A percentile compares a stretch with the other conserved stretches of the same genome.
Evolutionary conservation across 2,329 filamentous ascomycete species (phyloP).

Genomic region (Xylariaceae sp.): DNA sequence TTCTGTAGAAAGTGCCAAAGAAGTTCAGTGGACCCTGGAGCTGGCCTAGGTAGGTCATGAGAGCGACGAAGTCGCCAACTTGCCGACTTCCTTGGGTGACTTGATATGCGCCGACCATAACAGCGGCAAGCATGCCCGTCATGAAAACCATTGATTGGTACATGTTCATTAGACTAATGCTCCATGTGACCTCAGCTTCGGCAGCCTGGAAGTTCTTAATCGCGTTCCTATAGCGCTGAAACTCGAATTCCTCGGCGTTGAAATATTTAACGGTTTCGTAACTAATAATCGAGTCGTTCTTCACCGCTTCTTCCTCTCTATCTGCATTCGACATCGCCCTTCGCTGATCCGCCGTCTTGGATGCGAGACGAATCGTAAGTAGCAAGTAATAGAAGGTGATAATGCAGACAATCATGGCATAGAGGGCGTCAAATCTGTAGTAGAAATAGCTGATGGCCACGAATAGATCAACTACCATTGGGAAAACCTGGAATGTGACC

Average conservation of each 20-base stretch:
- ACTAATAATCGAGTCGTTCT: constrained; percentile 98
- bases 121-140: constrained; percentile 66
- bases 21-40: constrained; percentile 79
- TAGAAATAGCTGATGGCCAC: constrained; percentile 82
- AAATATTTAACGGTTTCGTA: constrained; percentile 95
- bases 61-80: constrained; percentile 67
- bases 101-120: constrained; percentile 73
- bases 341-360: constrained; percentile 85
- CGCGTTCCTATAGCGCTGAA: constrained; percentile 65
- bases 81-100: constrained; percentile 62
- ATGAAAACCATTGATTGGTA: constrained; percentile 78
- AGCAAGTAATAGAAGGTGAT: constrained; percentile 97
- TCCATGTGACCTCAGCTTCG: constrained; percentile 72
- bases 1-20: constrained; percentile 92
- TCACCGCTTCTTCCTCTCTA: constrained; percentile 92
- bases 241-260: constrained; percentile 79
- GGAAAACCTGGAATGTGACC: constrained; percentile 90
- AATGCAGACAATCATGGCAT: constrained; percentile 82
- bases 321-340: constrained; percentile 93
- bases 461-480: constrained; percentile 87
- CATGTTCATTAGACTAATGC: constrained; percentile 76
- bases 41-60: constrained; percentile 76
- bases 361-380: constrained; percentile 92
- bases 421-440: constrained; percentile 77
- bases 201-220: constrained; percentile 69